Evolutionary conservation across 179 eudicot species (phyloP), one percentile per base, ranked within the genome.

Genomic region (Silene noctiflora): DNA sequence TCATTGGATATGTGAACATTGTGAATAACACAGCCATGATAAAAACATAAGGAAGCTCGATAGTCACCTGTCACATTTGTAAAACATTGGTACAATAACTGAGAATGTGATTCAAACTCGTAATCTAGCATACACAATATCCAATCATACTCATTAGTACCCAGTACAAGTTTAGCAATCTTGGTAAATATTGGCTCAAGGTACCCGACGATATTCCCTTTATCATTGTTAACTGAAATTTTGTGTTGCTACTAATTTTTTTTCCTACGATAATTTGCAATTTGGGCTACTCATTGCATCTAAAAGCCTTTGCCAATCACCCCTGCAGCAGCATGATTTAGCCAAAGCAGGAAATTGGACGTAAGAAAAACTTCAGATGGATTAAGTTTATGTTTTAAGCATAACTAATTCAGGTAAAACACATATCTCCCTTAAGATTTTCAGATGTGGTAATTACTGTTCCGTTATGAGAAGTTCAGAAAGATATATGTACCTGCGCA

Each of bases 21-120:
- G 84, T 86, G 79, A 83, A 90, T 70, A 72, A 68, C 58, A 91
- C 11, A 48, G 96, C 39, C 73, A 85, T 81, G 20, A 72, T 53
- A 8, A 90, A 74, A 59, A 91, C 69, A 81, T 94, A 94, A 11
- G 98, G 98, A 72, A 94, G 55, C 86, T 94, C 97, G 58, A 94
- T 80, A 0, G 80, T 70, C 51, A 91, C 96, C 97, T 92, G 76
- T 72, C 31, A 22, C 67, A 33, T 44, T 24, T 5, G 19, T 68
- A 44, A 0, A 2, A 59, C 35, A 31, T 4, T 5, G 7, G 7
- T 33, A 33, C 39, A 33, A 33, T 5, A 5, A 5, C 6, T 33
- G 39, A 4, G 39, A 33, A 33, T 33, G 6, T 33, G 6, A 33
- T 33, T 33, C 39, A 0, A 33, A 33, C 39, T 33, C 5, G 6